phyloP scores from a whole-genome alignment of 164 flowering plant genomes.

The Amborella trichopoda region DNA sequence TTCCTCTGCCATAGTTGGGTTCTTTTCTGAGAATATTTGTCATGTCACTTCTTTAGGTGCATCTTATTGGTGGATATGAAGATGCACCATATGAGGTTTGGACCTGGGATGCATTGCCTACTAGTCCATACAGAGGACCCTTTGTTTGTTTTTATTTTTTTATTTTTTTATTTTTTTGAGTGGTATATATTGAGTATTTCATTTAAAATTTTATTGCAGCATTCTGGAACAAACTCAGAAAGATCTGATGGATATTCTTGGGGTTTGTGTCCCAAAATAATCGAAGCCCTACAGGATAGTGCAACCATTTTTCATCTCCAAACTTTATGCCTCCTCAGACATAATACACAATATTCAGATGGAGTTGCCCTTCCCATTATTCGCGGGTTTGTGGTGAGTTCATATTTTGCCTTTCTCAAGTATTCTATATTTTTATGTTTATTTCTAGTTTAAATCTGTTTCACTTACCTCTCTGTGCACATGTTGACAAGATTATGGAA shows the following conservation, averaged over 20 bases:
- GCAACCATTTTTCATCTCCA: conserved; percentile 44
- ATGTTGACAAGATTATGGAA: too few species aligned
- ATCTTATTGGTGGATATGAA: conserved; percentile 79
- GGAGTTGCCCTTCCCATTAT: conserved; percentile 55
- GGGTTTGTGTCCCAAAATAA: conserved; percentile 59
- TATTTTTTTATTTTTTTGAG: not conserved
- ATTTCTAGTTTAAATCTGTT: too few species aligned
- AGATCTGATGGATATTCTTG: conserved; percentile 43
- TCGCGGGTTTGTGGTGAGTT: conserved; percentile 66
- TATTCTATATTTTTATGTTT: too few species aligned
- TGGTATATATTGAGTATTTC: not conserved
- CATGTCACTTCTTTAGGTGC: conserved; percentile 65
- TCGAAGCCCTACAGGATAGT: conserved; percentile 39
- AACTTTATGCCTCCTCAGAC: conserved; percentile 60
- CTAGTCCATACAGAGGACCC: too few species aligned
- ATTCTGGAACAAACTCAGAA: conserved; percentile 8
- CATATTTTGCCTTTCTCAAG: conserved; percentile 3
- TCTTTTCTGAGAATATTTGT: too few species aligned
- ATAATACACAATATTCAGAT: conserved; percentile 57
- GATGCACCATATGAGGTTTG: conserved; percentile 49
- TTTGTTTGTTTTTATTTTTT: not conserved
- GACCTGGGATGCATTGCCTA: too few species aligned
- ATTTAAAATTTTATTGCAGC: conserved; percentile 32
- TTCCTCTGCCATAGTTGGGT: conserved; percentile 2
- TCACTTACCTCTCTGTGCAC: too few species aligned